Evolutionary conservation across 768 basidiomycete genomes (phyloP).

Genomic region (Auricularia auricula-judae): DNA sequence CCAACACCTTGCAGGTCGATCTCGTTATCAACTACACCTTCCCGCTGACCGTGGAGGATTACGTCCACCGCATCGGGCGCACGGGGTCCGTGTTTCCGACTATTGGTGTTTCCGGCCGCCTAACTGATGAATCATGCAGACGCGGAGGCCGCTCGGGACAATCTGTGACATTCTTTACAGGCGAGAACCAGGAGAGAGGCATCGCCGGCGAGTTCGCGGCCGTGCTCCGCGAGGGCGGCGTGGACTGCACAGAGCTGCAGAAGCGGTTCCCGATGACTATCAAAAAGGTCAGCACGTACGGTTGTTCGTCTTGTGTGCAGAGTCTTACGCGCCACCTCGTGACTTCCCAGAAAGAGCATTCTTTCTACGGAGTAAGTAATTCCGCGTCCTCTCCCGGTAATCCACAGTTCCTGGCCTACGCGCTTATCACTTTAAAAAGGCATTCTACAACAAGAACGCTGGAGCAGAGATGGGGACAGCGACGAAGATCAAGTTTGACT

Average conservation of each 20-base stretch:
- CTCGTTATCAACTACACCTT: conserved; percentile 97
- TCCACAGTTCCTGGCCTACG: background rate
- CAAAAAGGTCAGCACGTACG: conserved; percentile 95
- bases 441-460: conserved; percentile 53
- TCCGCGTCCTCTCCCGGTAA: background rate
- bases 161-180: conserved; percentile 95
- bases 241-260: conserved; percentile 57
- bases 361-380: background rate
- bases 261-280: conserved; percentile 91
- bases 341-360: background rate
- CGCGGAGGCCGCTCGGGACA: conserved; percentile 16
- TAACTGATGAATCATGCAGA: background rate
- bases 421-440: conserved; percentile 15
- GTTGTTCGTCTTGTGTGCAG: conserved; percentile 16
- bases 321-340: background rate
- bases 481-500: conserved; percentile 68
- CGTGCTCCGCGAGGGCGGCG: conserved; percentile 80
- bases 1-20: conserved; percentile 47
- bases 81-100: conserved; percentile 44
- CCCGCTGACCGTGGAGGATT: conserved; percentile 91
- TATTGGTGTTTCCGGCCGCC: conserved; percentile 18
- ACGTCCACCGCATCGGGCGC: conserved; percentile 80
- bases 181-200: conserved; percentile 72
- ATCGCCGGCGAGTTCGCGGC: conserved; percentile 90
- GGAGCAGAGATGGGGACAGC: conserved; percentile 48